Evolutionary conservation across 2,329 filamentous ascomycete species (phyloP).

Genomic region (Diaporthe caulivora): DNA sequence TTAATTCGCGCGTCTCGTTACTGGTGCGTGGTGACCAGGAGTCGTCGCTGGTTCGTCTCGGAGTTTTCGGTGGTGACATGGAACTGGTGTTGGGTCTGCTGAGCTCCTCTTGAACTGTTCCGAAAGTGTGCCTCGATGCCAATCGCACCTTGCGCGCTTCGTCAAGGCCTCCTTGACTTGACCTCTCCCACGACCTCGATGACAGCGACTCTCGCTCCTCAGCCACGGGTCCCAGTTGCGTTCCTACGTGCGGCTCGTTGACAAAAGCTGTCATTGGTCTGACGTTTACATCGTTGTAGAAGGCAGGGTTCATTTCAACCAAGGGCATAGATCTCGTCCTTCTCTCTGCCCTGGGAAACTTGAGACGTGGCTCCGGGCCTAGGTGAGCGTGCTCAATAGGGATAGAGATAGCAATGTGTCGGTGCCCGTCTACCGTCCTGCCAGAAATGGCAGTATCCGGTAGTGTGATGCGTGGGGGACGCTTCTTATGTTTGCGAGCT

Average conservation of each 20-base stretch:
- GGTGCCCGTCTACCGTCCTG: constrained; percentile 64
- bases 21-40: constrained; percentile 41
- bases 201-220: constrained; percentile 50
- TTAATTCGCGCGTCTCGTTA: constrained; percentile 44
- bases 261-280: constrained; percentile 34
- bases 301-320: not conserved
- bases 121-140: constrained; percentile 35
- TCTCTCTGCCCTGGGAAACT: constrained; percentile 28
- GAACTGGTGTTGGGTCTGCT: constrained; percentile 42
- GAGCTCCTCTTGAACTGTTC: constrained; percentile 43
- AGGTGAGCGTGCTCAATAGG: constrained; percentile 64
- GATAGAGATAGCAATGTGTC: constrained; percentile 73
- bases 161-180: constrained; percentile 39
- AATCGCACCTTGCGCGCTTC: constrained; percentile 41
- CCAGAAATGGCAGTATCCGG: constrained; percentile 69
- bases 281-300: constrained; percentile 24
- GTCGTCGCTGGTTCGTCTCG: constrained; percentile 33
- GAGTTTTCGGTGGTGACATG: not conserved
- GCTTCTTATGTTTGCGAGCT: constrained; percentile 36
- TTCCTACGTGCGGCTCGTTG: constrained; percentile 25
- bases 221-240: constrained; percentile 51
- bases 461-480: constrained; percentile 53
- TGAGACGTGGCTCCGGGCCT: constrained; percentile 47
- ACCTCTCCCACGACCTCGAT: constrained; percentile 26
- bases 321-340: constrained; percentile 16